A percentile compares a stretch with the other conserved stretches of the same genome.
These are phyloP conservation scores for Diutina scorzettiae DNA, from an alignment of 1,139 yeast genomes.

Conservation along the genomic window DNA sequence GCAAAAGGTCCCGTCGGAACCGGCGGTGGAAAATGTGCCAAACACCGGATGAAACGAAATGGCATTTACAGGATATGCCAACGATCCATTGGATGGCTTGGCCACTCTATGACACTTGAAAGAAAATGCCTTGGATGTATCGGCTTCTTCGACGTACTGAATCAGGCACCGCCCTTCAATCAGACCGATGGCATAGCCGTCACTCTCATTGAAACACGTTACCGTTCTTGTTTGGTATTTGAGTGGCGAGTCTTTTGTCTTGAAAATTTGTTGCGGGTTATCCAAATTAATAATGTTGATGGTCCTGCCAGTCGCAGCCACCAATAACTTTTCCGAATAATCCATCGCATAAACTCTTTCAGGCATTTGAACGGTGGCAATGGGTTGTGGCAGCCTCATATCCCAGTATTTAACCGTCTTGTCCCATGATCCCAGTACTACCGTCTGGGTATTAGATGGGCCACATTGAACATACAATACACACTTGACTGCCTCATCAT, in stretches of 20 bases:
- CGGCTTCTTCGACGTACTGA: conserved; percentile 78
- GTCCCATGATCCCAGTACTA: conserved; percentile 96
- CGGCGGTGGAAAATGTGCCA: conserved; percentile 91
- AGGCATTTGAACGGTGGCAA: conserved; percentile 71
- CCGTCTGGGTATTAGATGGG: conserved; percentile 66
- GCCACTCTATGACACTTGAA: conserved; percentile 86
- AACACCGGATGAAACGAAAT: conserved; percentile 80
- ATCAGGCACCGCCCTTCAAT: conserved; percentile 97
- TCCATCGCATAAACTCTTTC: conserved; percentile 93
- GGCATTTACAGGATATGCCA: conserved; percentile 65
- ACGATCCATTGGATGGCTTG: conserved; percentile 32
- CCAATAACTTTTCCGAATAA: conserved; percentile 64
- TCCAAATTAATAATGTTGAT: conserved; percentile 65
- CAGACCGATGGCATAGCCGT: conserved; percentile 87
- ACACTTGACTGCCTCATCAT: conserved; percentile 67
- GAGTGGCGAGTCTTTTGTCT: conserved; percentile 65
- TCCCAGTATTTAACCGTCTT: conserved; percentile 93
- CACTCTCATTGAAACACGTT: conserved; percentile 78
- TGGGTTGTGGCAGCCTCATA: conserved; percentile 74
- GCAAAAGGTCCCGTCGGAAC: conserved; percentile 87
- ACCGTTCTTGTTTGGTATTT: conserved; percentile 84
- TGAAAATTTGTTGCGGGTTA: conserved; percentile 77
- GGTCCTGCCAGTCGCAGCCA: conserved; percentile 87
- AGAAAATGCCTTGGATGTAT: conserved; percentile 72
- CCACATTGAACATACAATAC: conserved; percentile 78